A percentile compares a stretch with the other conserved stretches of the same genome.
Conservation (phyloP, 805 yeast species). For the Blastobotrys chiropterorum region DNA sequence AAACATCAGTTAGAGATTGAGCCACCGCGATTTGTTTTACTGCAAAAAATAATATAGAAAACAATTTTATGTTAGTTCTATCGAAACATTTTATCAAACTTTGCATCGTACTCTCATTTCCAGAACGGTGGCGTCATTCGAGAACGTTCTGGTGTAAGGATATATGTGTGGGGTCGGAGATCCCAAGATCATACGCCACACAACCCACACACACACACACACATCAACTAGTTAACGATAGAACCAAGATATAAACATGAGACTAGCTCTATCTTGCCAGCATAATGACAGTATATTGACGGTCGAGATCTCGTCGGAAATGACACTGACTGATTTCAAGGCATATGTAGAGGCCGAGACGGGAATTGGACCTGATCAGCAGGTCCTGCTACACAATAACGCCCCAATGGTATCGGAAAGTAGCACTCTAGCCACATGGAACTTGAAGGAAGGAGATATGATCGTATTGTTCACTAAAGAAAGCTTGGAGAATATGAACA, state of each 20-base stretch:
- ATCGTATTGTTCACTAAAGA: conserved; percentile 31
- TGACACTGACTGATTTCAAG: conserved; percentile 59
- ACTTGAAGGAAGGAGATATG: conserved; percentile 54
- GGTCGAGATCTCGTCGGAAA: conserved; percentile 60
- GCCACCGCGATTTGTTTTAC: too few relatives aligned
- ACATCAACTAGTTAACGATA: neutral
- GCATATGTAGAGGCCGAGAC: conserved; percentile 73
- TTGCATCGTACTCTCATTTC: too few relatives aligned
- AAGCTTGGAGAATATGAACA: neutral
- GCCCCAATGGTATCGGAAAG: conserved; percentile 33
- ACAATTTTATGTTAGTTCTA: too few relatives aligned
- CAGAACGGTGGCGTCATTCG: neutral
- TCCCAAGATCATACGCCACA: neutral
- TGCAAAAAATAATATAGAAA: too few relatives aligned
- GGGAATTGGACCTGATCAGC: conserved; percentile 40
- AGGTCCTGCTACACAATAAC: conserved; percentile 46
- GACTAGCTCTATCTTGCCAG: conserved; percentile 46
- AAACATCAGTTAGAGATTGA: too few relatives aligned
- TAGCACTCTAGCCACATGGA: conserved; percentile 41
- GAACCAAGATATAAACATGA: conserved; percentile 33
- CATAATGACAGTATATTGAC: conserved; percentile 43
- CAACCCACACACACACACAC: neutral
- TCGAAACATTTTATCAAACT: too few relatives aligned
- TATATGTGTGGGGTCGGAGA: neutral
- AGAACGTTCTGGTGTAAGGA: neutral